Base-by-base conservation (phyloP, 768 basidiomycete species). In the Austroboletus festivus region DNA sequence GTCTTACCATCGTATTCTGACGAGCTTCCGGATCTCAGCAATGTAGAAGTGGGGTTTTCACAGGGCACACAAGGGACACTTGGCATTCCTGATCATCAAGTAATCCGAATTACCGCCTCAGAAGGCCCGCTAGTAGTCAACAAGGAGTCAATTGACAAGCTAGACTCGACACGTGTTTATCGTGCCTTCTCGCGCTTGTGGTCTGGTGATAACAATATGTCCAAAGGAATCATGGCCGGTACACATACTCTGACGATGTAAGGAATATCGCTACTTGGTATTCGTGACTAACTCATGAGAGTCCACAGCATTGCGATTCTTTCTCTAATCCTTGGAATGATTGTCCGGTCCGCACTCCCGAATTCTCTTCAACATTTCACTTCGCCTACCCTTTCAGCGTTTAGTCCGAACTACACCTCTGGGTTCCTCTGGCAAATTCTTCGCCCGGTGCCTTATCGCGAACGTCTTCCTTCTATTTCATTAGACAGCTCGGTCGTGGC, bases 231-330 rank as follows among this genome's bases (percentile, higher is more conserved):
- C 22, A 67, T 77, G n/a, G 72, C 71, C 42, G 73, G 81, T 21
- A 71, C 75, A 40, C 79, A 83, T 58, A 74, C 84, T 30, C 71
- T 83, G 41, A 85, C 83, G 19, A 68, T 89, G 86, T 88, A 71
- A n/a, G 82, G 35, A 45, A 46, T 35, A 9, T 60, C 48, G 23
- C 45, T 38, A 45, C 18, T 21, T 40, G 54, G 34, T 50, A 3
- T 52, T 38, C 28, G 47, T 33, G 16, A 35, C 23, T 47, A 12
- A 43, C 59, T 59, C 20, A 61, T 44, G 23, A 22, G 21, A 43
- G 37, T 51, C 23, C 39, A n/a, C 53, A 89, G 86, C 41, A 76
- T 89, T 51, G 83, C 85, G 1, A 63, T 89, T 41, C 68, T 89
- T 54, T 85, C 85, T 33, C 71, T 89, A 33, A 73, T 88, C n/a